phyloP scores from a whole-genome alignment of 2,329 filamentous ascomycete species.

The Pseudocercospora cruenta region DNA sequence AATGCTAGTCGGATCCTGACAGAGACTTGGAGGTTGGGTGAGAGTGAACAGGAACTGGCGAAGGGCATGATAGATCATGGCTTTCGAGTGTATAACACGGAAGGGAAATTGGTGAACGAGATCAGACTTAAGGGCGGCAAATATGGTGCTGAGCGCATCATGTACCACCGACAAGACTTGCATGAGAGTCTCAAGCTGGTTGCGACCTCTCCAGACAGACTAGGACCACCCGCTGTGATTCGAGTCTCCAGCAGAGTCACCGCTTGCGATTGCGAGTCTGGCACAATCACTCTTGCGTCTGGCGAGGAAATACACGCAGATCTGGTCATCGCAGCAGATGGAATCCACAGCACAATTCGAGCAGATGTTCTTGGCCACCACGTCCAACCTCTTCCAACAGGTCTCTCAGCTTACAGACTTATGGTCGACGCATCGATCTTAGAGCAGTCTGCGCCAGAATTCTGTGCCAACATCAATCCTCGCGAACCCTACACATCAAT shows the following conservation, averaged over 20 bases:
- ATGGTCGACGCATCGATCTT: conserved; percentile 36
- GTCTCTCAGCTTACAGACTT: conserved; percentile 46
- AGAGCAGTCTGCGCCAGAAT: conserved; percentile 23
- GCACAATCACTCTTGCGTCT: conserved; percentile 40
- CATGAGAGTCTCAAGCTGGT: conserved; percentile 40
- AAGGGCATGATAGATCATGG: conserved; percentile 43
- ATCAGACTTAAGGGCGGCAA: conserved; percentile 35
- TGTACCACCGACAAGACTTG: conserved; percentile 49
- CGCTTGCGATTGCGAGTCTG: conserved; percentile 29
- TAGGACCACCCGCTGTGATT: conserved; percentile 35
- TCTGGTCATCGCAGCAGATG: conserved; percentile 45
- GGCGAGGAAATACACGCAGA: conserved; percentile 39
- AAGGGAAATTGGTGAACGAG: conserved; percentile 39
- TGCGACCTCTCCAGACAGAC: conserved; percentile 28
- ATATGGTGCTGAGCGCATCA: conserved; percentile 46
- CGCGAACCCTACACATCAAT: conserved; percentile 49
- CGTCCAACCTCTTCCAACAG: conserved; percentile 39
- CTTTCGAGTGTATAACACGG: conserved; percentile 43
- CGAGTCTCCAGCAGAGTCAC: conserved; percentile 34
- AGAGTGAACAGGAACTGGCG: conserved; percentile 34
- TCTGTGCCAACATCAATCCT: conserved; percentile 39
- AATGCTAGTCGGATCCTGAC: conserved; percentile 46
- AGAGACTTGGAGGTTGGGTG: conserved; percentile 36
- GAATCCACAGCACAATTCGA: conserved; percentile 38
- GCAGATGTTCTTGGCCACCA: conserved; percentile 29